Percentiles rank a stretch among this genome's conserved stretches.
These are phyloP conservation scores for Strigomonas culicis DNA, from an alignment of 208 protist genomes.

Conservation along the genomic window DNA sequence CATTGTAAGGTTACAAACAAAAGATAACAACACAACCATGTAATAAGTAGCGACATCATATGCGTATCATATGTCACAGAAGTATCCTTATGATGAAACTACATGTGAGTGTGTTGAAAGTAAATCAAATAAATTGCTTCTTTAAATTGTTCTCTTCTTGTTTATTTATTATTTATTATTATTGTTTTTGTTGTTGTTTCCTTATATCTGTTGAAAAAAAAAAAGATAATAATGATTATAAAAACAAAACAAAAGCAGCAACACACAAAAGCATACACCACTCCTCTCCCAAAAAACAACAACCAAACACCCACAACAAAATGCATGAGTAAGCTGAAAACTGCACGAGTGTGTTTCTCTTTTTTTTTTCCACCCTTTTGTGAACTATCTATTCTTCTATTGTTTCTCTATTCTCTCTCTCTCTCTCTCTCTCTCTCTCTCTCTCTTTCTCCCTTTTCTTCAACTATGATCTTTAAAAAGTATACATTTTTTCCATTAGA, in stretches of 20 bases:
- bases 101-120: background rate
- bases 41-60: background rate
- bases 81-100: background rate
- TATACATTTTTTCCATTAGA: background rate
- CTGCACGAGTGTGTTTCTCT: background rate
- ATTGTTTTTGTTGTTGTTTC: background rate
- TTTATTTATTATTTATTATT: constrained; percentile 7
- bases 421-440: background rate
- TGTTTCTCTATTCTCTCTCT: constrained; percentile 12
- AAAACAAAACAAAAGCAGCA: constrained; percentile 8
- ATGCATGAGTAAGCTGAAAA: background rate
- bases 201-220: background rate
- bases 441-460: constrained; percentile 8
- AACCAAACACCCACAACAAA: constrained; percentile 2
- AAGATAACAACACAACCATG: background rate
- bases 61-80: no score
- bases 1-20: no score
- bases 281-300: constrained; percentile 8
- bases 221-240: background rate
- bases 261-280: background rate
- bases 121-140: constrained; percentile 5
- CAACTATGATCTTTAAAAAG: background rate
- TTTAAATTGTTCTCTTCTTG: constrained; percentile 13
- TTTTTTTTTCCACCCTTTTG: constrained; percentile 6
- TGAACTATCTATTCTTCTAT: constrained; percentile 12